Conservation (phyloP, 768 basidiomycete genomes). For the Leccinum uliginosum region DNA sequence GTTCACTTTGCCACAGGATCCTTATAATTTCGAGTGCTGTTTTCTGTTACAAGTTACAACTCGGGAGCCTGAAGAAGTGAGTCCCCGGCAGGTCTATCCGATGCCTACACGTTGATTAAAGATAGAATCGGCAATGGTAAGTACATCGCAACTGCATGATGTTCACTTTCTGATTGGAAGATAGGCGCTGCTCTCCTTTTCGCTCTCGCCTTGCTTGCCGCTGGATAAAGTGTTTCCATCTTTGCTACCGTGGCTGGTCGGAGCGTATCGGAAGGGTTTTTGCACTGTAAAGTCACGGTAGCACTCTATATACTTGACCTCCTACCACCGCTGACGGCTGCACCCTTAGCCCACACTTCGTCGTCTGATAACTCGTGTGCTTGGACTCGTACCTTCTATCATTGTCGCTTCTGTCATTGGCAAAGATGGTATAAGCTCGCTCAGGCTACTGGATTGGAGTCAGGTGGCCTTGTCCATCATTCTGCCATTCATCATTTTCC, state of each 20-base stretch:
- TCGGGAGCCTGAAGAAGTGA: conserved; percentile 36
- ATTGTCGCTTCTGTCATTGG: conserved; percentile 74
- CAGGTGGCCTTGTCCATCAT: conserved; percentile 84
- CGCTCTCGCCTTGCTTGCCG: conserved; percentile 76
- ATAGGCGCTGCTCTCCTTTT: conserved; percentile 79
- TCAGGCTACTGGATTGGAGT: conserved; percentile 81
- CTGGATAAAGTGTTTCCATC: conserved; percentile 87
- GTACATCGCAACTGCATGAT: conserved; percentile 14
- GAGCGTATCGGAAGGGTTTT: conserved; percentile 85
- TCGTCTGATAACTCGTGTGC: conserved; percentile 74
- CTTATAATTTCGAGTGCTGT: conserved; percentile 79
- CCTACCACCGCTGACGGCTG: conserved; percentile 27
- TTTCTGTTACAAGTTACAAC: conserved; percentile 68
- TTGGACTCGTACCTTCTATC: conserved; percentile 81
- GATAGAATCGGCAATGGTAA: conserved; percentile 61
- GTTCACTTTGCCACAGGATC: conserved; percentile 45
- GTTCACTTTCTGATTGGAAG: conserved; percentile 1
- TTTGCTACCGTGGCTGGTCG: conserved; percentile 90
- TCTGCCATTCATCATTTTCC: conserved; percentile 74
- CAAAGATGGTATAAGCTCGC: conserved; percentile 58
- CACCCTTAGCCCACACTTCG: conserved; percentile 59
- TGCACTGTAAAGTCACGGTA: conserved; percentile 77
- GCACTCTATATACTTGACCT: conserved; percentile 6
- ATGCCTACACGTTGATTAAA: conserved; percentile 75
- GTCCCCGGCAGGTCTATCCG: conserved; percentile 71